Conservation (phyloP, 768 basidiomycete genomes). For the Mrakia hoshinonis region DNA sequence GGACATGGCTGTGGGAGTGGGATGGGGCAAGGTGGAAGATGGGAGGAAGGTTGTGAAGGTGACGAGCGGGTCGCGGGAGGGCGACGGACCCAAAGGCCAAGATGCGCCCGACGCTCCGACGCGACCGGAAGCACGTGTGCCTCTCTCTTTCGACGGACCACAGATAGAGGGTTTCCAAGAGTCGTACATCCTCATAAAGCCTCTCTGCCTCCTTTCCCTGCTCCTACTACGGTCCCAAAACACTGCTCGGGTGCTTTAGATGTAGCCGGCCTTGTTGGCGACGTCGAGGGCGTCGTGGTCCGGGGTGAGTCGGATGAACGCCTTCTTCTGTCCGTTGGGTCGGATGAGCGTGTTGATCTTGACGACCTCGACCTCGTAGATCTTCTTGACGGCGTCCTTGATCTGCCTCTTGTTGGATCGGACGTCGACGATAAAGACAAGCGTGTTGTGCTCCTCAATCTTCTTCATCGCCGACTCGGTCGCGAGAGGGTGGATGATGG, state of each 20-base stretch:
- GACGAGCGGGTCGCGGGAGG: neutral
- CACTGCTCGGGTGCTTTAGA: constrained; percentile 28
- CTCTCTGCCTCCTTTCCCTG: neutral
- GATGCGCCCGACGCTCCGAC: neutral
- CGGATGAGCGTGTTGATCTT: constrained; percentile 98
- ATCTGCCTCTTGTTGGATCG: constrained; percentile 97
- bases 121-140: neutral
- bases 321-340: constrained; percentile 99
- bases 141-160: neutral
- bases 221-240: neutral
- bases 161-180: neutral
- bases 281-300: constrained; percentile 95
- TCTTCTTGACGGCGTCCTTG: constrained; percentile 98
- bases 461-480: constrained; percentile 47
- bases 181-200: constrained; percentile 8
- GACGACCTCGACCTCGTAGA: constrained; percentile 91
- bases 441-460: constrained; percentile 99
- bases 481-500: constrained; percentile 57
- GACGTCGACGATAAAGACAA: constrained; percentile 95
- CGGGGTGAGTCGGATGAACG: constrained; percentile 88
- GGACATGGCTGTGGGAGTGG: neutral
- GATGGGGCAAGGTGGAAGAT: neutral
- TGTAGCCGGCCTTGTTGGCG: constrained; percentile 54
- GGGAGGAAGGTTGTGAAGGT: neutral
- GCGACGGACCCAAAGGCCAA: neutral